Conservation (phyloP, 164 flowering plant genomes). For the Berberis thunbergii region DNA sequence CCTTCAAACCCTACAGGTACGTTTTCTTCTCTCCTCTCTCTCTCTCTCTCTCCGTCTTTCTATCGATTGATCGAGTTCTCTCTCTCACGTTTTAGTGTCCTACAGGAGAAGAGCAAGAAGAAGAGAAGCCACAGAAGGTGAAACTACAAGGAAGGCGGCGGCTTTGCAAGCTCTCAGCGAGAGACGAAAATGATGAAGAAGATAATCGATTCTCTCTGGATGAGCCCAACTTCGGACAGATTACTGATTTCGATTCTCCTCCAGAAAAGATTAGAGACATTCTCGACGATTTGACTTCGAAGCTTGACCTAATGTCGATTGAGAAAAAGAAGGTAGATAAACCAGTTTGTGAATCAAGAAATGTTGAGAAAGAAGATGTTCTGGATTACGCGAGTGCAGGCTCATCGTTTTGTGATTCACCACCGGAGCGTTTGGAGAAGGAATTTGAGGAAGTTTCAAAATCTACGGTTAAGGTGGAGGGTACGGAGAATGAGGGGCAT, state of each 20-base stretch:
- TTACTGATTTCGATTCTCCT: too few relatives aligned
- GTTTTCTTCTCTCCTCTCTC: neutral
- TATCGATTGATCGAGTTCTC: neutral
- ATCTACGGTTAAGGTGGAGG: too few relatives aligned
- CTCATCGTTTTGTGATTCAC: neutral
- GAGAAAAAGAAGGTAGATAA: constrained; percentile 37
- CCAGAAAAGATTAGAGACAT: constrained; percentile 48
- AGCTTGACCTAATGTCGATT: constrained; percentile 57
- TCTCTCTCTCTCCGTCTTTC: neutral
- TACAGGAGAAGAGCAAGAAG: constrained; percentile 17
- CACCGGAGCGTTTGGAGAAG: too few relatives aligned
- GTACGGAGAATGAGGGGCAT: too few relatives aligned
- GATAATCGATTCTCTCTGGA: too few relatives aligned
- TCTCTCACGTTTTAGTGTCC: neutral
- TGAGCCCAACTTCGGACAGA: too few relatives aligned
- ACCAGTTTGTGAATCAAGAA: neutral
- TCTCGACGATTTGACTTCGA: constrained; percentile 56
- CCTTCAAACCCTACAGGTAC: neutral
- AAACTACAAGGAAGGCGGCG: too few relatives aligned
- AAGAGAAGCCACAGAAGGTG: too few relatives aligned
- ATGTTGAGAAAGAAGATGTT: neutral
- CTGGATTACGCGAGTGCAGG: constrained; percentile 7
- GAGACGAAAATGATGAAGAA: too few relatives aligned
- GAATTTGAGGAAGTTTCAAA: too few relatives aligned
- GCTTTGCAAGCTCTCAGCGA: too few relatives aligned